A percentile compares a stretch with the other conserved stretches of the same genome.
Evolutionary conservation across 2,329 filamentous ascomycete species (phyloP).

Genomic region (Neurospora crassa): DNA sequence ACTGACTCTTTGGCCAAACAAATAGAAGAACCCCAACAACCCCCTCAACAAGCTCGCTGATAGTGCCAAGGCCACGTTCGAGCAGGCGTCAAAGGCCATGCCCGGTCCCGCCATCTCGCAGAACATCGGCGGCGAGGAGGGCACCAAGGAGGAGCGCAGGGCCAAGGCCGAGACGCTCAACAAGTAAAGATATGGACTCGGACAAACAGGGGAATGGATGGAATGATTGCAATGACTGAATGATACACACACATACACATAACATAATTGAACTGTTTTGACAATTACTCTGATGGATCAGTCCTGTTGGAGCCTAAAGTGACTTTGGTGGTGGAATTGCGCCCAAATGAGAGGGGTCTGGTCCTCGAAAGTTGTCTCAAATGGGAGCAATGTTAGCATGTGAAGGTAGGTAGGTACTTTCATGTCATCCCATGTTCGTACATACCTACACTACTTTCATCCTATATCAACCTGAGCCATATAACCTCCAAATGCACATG

Average conservation of each 20-base stretch:
- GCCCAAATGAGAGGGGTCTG: background rate
- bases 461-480: too few species aligned
- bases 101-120: slow-evolving; percentile 49
- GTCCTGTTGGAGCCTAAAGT: background rate
- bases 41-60: slow-evolving; percentile 27
- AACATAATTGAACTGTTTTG: background rate
- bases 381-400: background rate
- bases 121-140: slow-evolving; percentile 46
- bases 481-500: too few species aligned
- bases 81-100: slow-evolving; percentile 38
- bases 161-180: slow-evolving; percentile 58
- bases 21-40: slow-evolving; percentile 22
- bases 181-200: slow-evolving; percentile 29
- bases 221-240: background rate
- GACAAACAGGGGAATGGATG: background rate
- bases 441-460: background rate
- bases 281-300: background rate
- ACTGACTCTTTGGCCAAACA: background rate
- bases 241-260: background rate
- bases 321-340: background rate
- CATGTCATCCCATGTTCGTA: background rate
- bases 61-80: slow-evolving; percentile 35
- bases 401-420: background rate
- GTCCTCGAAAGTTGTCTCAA: background rate
- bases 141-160: slow-evolving; percentile 58